These are phyloP conservation scores for Lunasporangiospora selenospora DNA, from an alignment of 192 early-diverging fungal genomes.

Conservation along the genomic window DNA sequence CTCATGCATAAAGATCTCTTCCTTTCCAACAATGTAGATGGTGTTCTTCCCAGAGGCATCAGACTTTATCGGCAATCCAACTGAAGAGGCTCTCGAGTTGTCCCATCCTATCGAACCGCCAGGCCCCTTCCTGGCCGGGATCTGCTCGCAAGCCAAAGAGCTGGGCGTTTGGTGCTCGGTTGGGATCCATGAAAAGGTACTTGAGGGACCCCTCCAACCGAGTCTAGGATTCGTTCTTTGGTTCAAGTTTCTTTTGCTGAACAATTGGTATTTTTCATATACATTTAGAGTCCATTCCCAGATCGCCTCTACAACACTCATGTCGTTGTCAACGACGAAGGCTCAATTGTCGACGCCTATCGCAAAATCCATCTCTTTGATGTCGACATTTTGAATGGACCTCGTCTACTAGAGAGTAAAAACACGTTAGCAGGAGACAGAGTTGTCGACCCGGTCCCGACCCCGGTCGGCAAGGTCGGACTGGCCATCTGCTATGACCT, in stretches of 20 bases:
- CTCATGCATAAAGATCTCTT: neutral
- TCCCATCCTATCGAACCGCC: slow-evolving; percentile 51
- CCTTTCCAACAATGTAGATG: slow-evolving; percentile 49
- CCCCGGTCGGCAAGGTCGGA: slow-evolving; percentile 66
- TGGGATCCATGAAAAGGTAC: slow-evolving; percentile 78
- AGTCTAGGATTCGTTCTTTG: neutral
- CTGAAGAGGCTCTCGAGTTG: slow-evolving; percentile 54
- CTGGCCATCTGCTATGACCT: slow-evolving; percentile 82
- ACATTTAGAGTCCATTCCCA: slow-evolving; percentile 26
- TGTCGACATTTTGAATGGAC: slow-evolving; percentile 61
- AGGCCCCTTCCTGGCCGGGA: slow-evolving; percentile 61
- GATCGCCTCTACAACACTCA: slow-evolving; percentile 70
- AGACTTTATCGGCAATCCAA: slow-evolving; percentile 76
- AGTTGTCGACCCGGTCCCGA: slow-evolving; percentile 44
- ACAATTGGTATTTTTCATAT: neutral
- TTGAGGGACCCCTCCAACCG: neutral
- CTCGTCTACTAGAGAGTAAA: slow-evolving; percentile 56
- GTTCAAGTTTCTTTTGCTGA: neutral
- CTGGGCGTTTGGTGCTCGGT: slow-evolving; percentile 74
- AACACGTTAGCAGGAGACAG: slow-evolving; percentile 45
- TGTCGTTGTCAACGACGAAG: slow-evolving; percentile 66
- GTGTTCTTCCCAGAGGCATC: slow-evolving; percentile 86
- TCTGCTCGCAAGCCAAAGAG: slow-evolving; percentile 65
- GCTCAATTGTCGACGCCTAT: slow-evolving; percentile 63
- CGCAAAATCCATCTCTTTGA: slow-evolving; percentile 88